Percentiles rank a stretch among this genome's conserved stretches.
These are phyloP conservation scores for Epichloe hybrida DNA, from an alignment of 2,329 filamentous ascomycete genomes.

Conservation along the genomic window DNA sequence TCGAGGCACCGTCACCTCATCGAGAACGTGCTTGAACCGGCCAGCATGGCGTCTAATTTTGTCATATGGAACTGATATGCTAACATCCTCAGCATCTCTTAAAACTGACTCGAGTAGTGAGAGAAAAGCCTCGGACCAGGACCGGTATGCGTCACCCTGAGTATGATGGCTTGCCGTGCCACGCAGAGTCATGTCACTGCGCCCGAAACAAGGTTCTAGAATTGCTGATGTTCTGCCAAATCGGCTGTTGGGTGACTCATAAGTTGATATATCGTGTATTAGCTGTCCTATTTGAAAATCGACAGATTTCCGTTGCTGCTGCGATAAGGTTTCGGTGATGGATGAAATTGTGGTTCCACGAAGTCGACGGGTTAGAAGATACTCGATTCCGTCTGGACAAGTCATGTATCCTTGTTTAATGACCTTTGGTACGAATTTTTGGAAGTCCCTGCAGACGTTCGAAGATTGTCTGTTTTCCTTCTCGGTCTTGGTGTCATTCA, in stretches of 20 bases:
- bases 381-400: conserved; percentile 21
- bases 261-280: conserved; percentile 27
- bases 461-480: not conserved
- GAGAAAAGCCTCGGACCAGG: conserved; percentile 45
- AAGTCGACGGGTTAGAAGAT: conserved; percentile 28
- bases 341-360: conserved; percentile 25
- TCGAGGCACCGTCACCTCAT: conserved; percentile 36
- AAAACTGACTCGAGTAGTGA: conserved; percentile 41
- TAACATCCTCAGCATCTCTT: conserved; percentile 46
- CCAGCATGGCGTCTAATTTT: conserved; percentile 38
- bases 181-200: not conserved
- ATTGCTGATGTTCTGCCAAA: conserved; percentile 29
- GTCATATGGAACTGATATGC: conserved; percentile 43
- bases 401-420: conserved; percentile 23
- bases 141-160: conserved; percentile 11
- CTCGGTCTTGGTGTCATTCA: not conserved
- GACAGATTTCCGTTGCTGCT: conserved; percentile 22
- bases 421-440: conserved; percentile 25
- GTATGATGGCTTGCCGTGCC: not conserved
- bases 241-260: conserved; percentile 31
- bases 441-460: too few relatives aligned
- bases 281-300: conserved; percentile 35
- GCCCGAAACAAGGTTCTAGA: conserved; percentile 1
- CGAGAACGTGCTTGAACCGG: conserved; percentile 34
- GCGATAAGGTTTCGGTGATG: conserved; percentile 19